These are phyloP conservation scores for Fragilaria crotonensis DNA, from an alignment of 108 stramenopile genomes.

Conservation along the genomic window DNA sequence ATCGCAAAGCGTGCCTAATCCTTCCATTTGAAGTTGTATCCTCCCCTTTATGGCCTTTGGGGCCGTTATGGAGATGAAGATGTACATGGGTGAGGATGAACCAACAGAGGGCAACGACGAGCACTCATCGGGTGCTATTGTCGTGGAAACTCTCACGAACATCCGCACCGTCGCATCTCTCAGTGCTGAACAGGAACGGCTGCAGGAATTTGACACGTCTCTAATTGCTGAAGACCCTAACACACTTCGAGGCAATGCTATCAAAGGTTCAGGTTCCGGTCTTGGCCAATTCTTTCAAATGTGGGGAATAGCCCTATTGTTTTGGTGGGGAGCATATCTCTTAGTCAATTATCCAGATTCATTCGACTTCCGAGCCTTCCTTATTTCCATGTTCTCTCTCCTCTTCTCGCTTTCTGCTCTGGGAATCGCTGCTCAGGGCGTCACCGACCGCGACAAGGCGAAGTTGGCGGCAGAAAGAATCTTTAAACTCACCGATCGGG, in stretches of 20 bases:
- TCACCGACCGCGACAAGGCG: constrained; percentile 44
- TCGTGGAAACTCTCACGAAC: constrained; percentile 46
- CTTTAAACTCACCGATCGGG: too few species aligned
- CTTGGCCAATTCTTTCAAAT: constrained; percentile 38
- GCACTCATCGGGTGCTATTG: too few species aligned
- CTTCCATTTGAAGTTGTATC: too few species aligned
- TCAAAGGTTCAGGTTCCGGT: constrained; percentile 29
- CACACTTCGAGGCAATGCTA: constrained; percentile 14
- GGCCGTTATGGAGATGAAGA: too few species aligned
- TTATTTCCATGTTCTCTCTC: too few species aligned
- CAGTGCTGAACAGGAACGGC: constrained; percentile 27
- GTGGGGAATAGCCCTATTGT: constrained; percentile 45
- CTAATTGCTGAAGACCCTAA: constrained; percentile 19
- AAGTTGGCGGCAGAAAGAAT: constrained; percentile 39
- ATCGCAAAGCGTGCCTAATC: too few species aligned
- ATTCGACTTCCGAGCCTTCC: too few species aligned
- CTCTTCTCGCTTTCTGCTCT: too few species aligned
- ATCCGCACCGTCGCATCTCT: constrained; percentile 64
- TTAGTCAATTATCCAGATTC: too few species aligned
- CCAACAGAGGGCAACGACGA: constrained; percentile 15
- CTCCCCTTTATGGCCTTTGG: too few species aligned
- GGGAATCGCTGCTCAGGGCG: too few species aligned
- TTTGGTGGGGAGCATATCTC: constrained; percentile 64
- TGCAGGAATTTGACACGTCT: constrained; percentile 21
- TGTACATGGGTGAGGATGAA: constrained; percentile 39